Base-by-base conservation (phyloP, 371 early-diverging fungal genomes). In the Mortierella sp. region DNA sequence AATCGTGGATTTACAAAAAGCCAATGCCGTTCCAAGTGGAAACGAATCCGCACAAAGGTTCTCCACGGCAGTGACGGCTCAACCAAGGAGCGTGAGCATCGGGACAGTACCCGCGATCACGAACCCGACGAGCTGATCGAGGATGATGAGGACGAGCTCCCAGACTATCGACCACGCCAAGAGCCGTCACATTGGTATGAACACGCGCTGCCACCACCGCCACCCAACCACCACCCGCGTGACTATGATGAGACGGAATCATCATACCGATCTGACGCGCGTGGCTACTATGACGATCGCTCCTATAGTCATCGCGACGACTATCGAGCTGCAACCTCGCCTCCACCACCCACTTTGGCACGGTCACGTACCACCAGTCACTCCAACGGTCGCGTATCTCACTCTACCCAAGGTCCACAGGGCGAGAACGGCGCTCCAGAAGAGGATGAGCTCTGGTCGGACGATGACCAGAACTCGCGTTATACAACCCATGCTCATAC, bases 21-120 rank as follows among this genome's bases (percentile, higher is more conserved):
- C 44, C 77, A 76, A 18, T 76, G 77, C 53, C 72, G 77, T 14
- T 76, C 77, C 52, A 76, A 76, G 25, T 76, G 77, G 77, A 76
- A 76, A 59, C 72, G 77, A 9, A 76, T 76, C 45, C 60, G 77
- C 5, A 76, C 72, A 21, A 76, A 76, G 62, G 65, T 71, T 19
- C 68, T 76, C 7, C 77, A 71, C 43, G 77, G 72, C 30, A 53
- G 51, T 26, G 72, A 51, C 1, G 19, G 37, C 0, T 19, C 65
- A 2, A 56, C 19, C 48, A 75, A 66, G 70, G 75, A 70, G 23
- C 65, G 45, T 30, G 75, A 70, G 18, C 18, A 29, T 16, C 55
- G 47, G 46, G 70, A 62, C 23, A 21, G 57, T 12, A 29, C 14
- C n/a, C 21, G 59, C 18, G 67, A 75, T 0, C 75, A 70, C n/a